Base-by-base conservation (phyloP, 2,329 filamentous ascomycete genomes). In the Xylaria sp. region DNA sequence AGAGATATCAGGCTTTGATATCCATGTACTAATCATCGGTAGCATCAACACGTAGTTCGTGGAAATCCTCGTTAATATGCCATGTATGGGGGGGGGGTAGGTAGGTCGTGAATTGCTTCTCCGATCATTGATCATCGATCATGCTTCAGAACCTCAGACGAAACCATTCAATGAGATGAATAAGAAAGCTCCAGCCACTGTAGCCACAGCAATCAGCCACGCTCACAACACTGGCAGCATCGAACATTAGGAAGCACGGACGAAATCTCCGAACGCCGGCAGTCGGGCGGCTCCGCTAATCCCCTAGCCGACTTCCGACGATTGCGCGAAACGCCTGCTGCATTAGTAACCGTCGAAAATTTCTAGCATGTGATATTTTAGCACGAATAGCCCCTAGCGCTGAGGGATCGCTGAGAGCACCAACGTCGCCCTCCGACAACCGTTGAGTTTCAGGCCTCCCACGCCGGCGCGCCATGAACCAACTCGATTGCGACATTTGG, bases 251-350 rank as follows among this genome's bases (percentile, higher is more conserved):
- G 8, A 42, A 42, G 23, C 23, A 30, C 23, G 23, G 37, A 42
- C 11, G 37, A 42, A 42, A 42, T 46, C 42, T 51, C 49, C 49
- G 49, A 51, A 30, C 9, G 3, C 23, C 63, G 63, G 63, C 47
- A 58, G 16, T 64, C 63, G 63, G 63, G 58, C 63, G 63, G 63
- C 63, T 64, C 60, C 55, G 13, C n/a, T 46, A 46, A n/a, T 6
- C n/a, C 5, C 13, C 42, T 30, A 46, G n/a, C 61, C 61, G 61
- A 63, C 46, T 60, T 13, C 61, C 61, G 61, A 10, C 58, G 49
- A 60, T 63, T 58, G 61, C 60, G 60, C 60, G 60, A 58, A 62
- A 60, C 58, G 23, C 58, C 58, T 58, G 57, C 57, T 49, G 18
- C 3, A 59, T 62, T 39, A 35, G 44, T 53, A 23, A 52, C 8